Percentiles rank a stretch among this genome's conserved stretches.
These are phyloP conservation scores for Anthracocystis walkeri DNA, from an alignment of 1,284 basidiomycete genomes.

Conservation along the genomic window DNA sequence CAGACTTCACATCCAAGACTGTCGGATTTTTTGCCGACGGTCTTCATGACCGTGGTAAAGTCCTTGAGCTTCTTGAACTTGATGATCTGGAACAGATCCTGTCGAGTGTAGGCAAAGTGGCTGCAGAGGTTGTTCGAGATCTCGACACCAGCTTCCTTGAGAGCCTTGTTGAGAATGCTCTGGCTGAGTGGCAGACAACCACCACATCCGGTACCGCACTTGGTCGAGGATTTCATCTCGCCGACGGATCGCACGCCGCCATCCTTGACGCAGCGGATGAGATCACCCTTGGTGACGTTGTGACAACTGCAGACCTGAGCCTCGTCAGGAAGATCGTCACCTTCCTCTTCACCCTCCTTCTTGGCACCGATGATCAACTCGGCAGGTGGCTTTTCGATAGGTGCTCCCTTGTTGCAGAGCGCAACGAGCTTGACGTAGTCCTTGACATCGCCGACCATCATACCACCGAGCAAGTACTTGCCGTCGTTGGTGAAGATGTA, in stretches of 20 bases:
- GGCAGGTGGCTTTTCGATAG: conserved; percentile 76
- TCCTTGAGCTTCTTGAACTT: conserved; percentile 78
- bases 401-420: conserved; percentile 81
- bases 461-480: conserved; percentile 80
- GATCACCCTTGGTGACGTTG: conserved; percentile 77
- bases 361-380: conserved; percentile 77
- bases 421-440: conserved; percentile 80
- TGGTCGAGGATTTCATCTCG: conserved; percentile 78
- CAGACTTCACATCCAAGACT: conserved; percentile 80
- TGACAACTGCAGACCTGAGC: conserved; percentile 80
- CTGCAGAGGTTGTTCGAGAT: conserved; percentile 77
- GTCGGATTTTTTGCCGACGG: conserved; percentile 73
- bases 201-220: conserved; percentile 79
- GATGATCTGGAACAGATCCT: conserved; percentile 78
- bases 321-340: conserved; percentile 79
- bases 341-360: conserved; percentile 74
- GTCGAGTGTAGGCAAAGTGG: conserved; percentile 78
- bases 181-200: conserved; percentile 77
- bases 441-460: conserved; percentile 82
- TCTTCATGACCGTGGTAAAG: conserved; percentile 75
- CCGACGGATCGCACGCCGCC: conserved; percentile 74
- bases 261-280: conserved; percentile 74
- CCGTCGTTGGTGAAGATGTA: conserved; percentile 82
- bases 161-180: conserved; percentile 76
- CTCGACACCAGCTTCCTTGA: conserved; percentile 78